Evolutionary conservation across 2,329 filamentous ascomycete species (phyloP).

Genomic region (Colletotrichum noveboracense): DNA sequence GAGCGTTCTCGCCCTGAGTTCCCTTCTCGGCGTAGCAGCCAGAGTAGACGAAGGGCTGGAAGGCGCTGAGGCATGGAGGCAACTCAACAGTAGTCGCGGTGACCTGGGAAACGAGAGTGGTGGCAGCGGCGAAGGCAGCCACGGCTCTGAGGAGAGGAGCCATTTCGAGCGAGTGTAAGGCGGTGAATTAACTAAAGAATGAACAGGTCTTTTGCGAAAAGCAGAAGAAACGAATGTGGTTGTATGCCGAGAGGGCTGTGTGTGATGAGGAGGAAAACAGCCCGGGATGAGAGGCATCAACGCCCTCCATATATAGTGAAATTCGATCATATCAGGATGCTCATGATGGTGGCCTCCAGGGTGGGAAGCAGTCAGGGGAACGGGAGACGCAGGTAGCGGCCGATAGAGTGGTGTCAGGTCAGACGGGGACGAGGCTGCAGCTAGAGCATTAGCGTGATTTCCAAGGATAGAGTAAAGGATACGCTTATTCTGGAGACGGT

Average conservation of each 20-base stretch:
- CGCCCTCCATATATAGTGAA: slow-evolving; percentile 14
- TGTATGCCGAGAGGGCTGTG: slow-evolving; percentile 8
- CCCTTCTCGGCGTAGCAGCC: slow-evolving; percentile 51
- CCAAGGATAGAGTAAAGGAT: slow-evolving; percentile 6
- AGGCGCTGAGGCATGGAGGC: slow-evolving; percentile 48
- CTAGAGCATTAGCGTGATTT: background rate
- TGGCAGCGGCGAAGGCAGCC: slow-evolving; percentile 41
- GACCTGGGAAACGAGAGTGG: slow-evolving; percentile 38
- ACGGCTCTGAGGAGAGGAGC: slow-evolving; percentile 32
- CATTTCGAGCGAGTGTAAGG: slow-evolving; percentile 40
- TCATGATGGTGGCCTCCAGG: background rate
- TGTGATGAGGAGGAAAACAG: background rate
- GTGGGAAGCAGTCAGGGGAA: background rate
- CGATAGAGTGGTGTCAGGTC: slow-evolving; percentile 9
- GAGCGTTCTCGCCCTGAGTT: slow-evolving; percentile 28
- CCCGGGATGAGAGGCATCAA: background rate
- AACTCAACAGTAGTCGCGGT: slow-evolving; percentile 48
- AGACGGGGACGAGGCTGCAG: background rate
- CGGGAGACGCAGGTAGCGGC: background rate
- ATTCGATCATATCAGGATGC: background rate
- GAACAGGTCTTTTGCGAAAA: slow-evolving; percentile 24
- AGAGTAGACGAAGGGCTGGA: slow-evolving; percentile 52
- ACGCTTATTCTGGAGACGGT: background rate
- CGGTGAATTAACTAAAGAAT: slow-evolving; percentile 10
- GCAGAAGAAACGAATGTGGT: slow-evolving; percentile 23